A percentile compares a stretch with the other conserved stretches of the same genome.
Evolutionary conservation across 1,284 basidiomycete genomes (phyloP).

Genomic region (Porodaedalea pini): DNA sequence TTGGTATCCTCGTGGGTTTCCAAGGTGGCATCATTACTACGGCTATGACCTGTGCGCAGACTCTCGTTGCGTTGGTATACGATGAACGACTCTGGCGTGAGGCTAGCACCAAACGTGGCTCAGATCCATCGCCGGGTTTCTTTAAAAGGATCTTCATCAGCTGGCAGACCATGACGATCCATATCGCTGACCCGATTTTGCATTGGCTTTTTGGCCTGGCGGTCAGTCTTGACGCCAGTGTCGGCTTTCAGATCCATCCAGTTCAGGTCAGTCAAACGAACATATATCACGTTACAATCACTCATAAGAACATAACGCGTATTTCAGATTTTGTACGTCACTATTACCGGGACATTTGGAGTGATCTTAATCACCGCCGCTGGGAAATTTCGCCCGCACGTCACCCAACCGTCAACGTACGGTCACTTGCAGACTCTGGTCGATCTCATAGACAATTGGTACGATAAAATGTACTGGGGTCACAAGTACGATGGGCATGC

Average conservation of each 20-base stretch:
- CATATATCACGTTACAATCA: too few relatives aligned
- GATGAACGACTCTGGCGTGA: slow-evolving; percentile 19
- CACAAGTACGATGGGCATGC: too few relatives aligned
- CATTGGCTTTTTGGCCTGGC: slow-evolving; percentile 22
- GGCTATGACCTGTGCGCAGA: slow-evolving; percentile 1
- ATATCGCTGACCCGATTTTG: slow-evolving; percentile 16
- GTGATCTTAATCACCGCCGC: too few relatives aligned
- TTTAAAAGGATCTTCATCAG: slow-evolving; percentile 6
- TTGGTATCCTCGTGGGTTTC: slow-evolving; percentile 17
- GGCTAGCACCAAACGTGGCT: slow-evolving; percentile 3
- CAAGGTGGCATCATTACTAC: slow-evolving; percentile 20
- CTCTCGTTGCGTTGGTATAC: not conserved
- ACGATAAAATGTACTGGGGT: too few relatives aligned
- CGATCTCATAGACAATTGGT: too few relatives aligned
- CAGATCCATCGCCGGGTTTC: slow-evolving; percentile 8
- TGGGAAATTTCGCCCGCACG: too few relatives aligned
- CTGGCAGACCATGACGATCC: slow-evolving; percentile 3
- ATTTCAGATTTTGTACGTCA: too few relatives aligned
- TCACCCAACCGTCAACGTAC: too few relatives aligned
- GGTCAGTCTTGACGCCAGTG: slow-evolving; percentile 13
- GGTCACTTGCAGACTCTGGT: too few relatives aligned
- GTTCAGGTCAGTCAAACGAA: not conserved
- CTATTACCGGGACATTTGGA: too few relatives aligned
- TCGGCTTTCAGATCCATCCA: slow-evolving; percentile 1
- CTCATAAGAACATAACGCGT: too few relatives aligned